phyloP scores from a whole-genome alignment of 2,329 filamentous ascomycete species.

The Pseudophaeomoniella oleicola region DNA sequence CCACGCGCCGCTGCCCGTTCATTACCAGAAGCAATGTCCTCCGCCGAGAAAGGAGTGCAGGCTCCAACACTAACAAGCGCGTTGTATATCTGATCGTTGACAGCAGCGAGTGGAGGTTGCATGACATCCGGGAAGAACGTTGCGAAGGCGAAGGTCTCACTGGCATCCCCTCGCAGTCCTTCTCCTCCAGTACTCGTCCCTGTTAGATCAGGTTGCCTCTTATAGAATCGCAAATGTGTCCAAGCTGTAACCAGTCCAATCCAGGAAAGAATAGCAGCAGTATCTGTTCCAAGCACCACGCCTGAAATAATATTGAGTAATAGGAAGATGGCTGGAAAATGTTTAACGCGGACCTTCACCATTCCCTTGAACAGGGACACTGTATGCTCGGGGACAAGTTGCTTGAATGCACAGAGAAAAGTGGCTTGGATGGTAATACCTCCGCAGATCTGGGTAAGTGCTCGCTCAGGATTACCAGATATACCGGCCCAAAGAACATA shows the following conservation, averaged over 20 bases:
- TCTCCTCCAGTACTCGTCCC: conserved; percentile 36
- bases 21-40: conserved; percentile 61
- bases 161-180: conserved; percentile 71
- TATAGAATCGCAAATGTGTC: conserved; percentile 95
- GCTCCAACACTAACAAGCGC: conserved; percentile 60
- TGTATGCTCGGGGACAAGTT: conserved; percentile 92
- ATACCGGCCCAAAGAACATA: conserved; percentile 62
- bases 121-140: conserved; percentile 83
- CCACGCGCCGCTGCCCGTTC: conserved; percentile 53
- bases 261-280: conserved; percentile 63
- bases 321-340: conserved; percentile 62
- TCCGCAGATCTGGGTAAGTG: conserved; percentile 67
- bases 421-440: conserved; percentile 80
- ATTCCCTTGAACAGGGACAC: conserved; percentile 84
- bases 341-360: conserved; percentile 74
- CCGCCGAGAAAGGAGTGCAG: conserved; percentile 72
- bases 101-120: conserved; percentile 59
- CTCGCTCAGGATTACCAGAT: conserved; percentile 25
- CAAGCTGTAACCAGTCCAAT: conserved; percentile 78
- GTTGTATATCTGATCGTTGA: conserved; percentile 63
- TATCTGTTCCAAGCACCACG: conserved; percentile 51
- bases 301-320: conserved; percentile 56
- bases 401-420: conserved; percentile 94
- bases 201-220: conserved; percentile 43
- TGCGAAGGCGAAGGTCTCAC: conserved; percentile 89